Base-by-base conservation (phyloP, 1,284 basidiomycete genomes). In the Boletellus dicymbophilus region DNA sequence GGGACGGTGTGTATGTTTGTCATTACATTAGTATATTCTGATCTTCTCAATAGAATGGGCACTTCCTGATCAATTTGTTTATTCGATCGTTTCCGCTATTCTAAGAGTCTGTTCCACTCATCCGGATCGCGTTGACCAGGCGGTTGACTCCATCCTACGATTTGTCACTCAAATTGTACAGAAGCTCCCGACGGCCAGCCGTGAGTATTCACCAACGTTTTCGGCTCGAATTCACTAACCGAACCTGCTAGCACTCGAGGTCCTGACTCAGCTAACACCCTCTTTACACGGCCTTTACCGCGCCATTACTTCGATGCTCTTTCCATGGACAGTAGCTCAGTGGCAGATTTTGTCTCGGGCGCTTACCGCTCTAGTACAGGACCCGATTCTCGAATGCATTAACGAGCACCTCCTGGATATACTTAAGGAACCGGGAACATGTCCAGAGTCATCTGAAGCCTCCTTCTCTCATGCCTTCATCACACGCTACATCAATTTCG, bases 241-340 rank as follows among this genome's bases (percentile, higher is more conserved):
- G 43, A 10, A 28, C 33, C 16, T 25, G 18, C 37, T 59, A 89
- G 92, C 88, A 2, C 72, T 85, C 26, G 78, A 85, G 55, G 77
- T 90, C 27, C 73, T 95, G 18, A 84, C 85, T 0, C 88, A 91
- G 58, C 72, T 88, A 42, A 85, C 85, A 20, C 93, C 94, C 11
- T 82, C 88, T 25, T 78, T 96, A 49, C 92, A 96, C 66, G 93
- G 93, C 13, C 74, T 95, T 34, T 93, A 94, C 65, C 83, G 93
- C 31, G 92, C 93, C 13, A 80, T 95, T 52, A 88, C 85, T 39
- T 87, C 88, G 13, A 85, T 84, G 3, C 76, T 82, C 2, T 94
- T 89, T 61, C 73, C 79, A 21, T 95, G 93, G 92, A 79, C 78
- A 18, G 63, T 82, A 26, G 56, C 70, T 9, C 85, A 92, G 59